A percentile compares a stretch with the other conserved stretches of the same genome.
These are phyloP conservation scores for Coemansia aciculifera DNA, from an alignment of 192 early-diverging fungal species.

Conservation along the genomic window DNA sequence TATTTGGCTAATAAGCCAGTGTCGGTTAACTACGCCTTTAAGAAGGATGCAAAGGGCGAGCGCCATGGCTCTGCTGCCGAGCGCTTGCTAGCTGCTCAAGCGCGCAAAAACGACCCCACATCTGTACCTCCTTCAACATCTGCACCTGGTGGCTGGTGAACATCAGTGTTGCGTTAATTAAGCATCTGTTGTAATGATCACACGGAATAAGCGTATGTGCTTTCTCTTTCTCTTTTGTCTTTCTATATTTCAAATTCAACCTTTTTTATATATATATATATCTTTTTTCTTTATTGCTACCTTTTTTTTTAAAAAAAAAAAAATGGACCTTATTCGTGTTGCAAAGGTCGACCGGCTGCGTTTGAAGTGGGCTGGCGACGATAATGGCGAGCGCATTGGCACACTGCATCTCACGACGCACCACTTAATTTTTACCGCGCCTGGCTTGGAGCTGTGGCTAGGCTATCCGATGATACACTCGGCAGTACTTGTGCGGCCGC, in stretches of 20 bases:
- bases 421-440: constrained; percentile 69
- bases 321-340: constrained; percentile 36
- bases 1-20: constrained; percentile 93
- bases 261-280: neutral
- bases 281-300: neutral
- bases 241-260: constrained; percentile 2
- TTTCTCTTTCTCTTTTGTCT: constrained; percentile 2
- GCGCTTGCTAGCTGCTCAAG: constrained; percentile 87
- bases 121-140: neutral
- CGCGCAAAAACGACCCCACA: constrained; percentile 68
- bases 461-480: constrained; percentile 83
- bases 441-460: constrained; percentile 70
- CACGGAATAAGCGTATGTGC: neutral
- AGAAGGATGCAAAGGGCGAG: constrained; percentile 98
- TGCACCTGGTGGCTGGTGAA: neutral
- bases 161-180: constrained; percentile 2
- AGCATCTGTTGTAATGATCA: neutral
- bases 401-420: constrained; percentile 75
- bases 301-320: too few species aligned
- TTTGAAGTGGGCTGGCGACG: constrained; percentile 23
- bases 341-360: constrained; percentile 45
- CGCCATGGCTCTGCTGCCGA: constrained; percentile 93
- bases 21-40: constrained; percentile 89
- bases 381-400: constrained; percentile 29
- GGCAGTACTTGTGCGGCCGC: constrained; percentile 56